These are phyloP conservation scores for Geoglossum glabrum DNA, from an alignment of 495 filamentous ascomycete genomes.

Conservation along the genomic window DNA sequence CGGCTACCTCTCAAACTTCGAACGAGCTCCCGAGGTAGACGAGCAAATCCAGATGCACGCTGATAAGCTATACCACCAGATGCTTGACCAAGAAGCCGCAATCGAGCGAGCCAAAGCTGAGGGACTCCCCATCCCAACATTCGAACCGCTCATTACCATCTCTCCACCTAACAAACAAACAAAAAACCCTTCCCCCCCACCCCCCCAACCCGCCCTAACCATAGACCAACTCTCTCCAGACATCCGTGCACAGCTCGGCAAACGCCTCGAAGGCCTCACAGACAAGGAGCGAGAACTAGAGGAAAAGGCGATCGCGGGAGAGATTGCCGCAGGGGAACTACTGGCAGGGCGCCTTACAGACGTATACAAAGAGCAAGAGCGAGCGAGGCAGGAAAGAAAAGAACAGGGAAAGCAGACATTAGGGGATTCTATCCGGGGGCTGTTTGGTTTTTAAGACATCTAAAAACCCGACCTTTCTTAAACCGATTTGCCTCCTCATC, in stretches of 20 bases:
- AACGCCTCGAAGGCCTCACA: conserved; percentile 34
- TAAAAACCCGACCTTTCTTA: no score
- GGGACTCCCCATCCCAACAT: conserved; percentile 29
- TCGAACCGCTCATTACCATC: conserved; percentile 15
- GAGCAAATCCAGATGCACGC: conserved; percentile 93
- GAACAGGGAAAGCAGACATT: conserved; percentile 35
- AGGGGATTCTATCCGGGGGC: conserved; percentile 27
- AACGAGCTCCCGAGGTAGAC: conserved; percentile 45
- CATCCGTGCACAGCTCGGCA: conserved; percentile 25
- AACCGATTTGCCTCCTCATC: no score
- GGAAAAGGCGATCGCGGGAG: conserved; percentile 38
- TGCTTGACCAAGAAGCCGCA: conserved; percentile 55
- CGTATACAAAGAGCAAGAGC: conserved; percentile 35
- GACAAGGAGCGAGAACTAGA: conserved; percentile 45
- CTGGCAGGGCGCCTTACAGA: conserved; percentile 30
- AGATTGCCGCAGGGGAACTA: conserved; percentile 34
- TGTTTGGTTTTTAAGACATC: no score
- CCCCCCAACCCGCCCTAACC: not conserved
- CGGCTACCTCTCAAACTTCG: conserved; percentile 56
- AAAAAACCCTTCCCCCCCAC: not conserved
- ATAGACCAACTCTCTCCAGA: conserved; percentile 17
- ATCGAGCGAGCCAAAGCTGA: conserved; percentile 46
- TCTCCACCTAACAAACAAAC: not conserved
- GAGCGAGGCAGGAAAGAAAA: conserved; percentile 34
- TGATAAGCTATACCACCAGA: conserved; percentile 67